Percentiles rank a stretch among this genome's conserved stretches.
Conservation (phyloP, 768 basidiomycete species). For the Macrolepiota albuminosa region DNA sequence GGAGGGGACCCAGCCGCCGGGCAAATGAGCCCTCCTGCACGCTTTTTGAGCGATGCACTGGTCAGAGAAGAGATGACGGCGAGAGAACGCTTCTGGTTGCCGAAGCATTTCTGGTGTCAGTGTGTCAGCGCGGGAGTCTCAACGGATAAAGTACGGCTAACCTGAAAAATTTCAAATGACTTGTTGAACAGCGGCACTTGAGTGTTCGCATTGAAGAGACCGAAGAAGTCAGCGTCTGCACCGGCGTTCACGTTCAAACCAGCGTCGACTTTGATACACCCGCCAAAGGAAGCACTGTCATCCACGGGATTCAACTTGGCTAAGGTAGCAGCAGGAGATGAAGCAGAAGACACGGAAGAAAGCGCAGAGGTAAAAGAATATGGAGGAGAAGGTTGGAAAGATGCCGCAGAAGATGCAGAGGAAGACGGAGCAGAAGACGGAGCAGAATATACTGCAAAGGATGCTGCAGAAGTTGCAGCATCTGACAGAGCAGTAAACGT, state of each 20-base stretch:
- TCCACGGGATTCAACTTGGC: constrained; percentile 3
- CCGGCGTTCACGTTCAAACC: constrained; percentile 27
- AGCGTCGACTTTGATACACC: constrained; percentile 28
- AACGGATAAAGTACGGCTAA: constrained; percentile 4
- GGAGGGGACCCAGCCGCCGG: not conserved
- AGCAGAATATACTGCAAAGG: not conserved
- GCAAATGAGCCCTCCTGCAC: constrained; percentile 9
- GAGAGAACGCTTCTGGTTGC: constrained; percentile 14
- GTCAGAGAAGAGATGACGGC: constrained; percentile 1
- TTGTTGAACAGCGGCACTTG: constrained; percentile 25
- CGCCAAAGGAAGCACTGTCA: constrained; percentile 21
- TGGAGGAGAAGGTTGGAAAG: not conserved
- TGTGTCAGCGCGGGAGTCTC: not conserved
- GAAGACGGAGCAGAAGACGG: not conserved
- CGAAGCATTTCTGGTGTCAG: constrained; percentile 19
- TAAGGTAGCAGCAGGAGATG: not conserved
- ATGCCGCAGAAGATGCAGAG: not conserved
- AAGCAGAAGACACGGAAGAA: not conserved
- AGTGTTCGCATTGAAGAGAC: constrained; percentile 22
- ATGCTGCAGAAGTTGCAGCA: not conserved
- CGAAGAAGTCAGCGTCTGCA: constrained; percentile 26
- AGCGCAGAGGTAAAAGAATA: not conserved
- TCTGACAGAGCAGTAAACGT: not conserved
- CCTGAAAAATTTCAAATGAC: constrained; percentile 29
- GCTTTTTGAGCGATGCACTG: constrained; percentile 1